Conservation (phyloP, 2,329 filamentous ascomycete genomes). For the Penicillium expansum region DNA sequence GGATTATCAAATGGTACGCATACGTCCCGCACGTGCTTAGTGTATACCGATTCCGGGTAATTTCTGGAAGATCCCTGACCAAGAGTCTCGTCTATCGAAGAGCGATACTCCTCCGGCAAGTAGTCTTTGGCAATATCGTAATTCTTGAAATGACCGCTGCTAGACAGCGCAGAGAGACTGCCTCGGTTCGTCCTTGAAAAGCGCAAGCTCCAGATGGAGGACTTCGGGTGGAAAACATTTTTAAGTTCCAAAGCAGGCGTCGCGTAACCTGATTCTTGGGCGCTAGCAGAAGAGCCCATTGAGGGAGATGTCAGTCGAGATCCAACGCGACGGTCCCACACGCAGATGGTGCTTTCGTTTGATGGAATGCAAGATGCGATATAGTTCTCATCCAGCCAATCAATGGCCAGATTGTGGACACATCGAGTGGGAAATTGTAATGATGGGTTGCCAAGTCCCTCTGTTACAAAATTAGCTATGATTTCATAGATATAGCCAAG, state of each 20-base stretch:
- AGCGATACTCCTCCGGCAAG: constrained; percentile 38
- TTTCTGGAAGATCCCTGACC: constrained; percentile 41
- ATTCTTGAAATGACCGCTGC: constrained; percentile 57
- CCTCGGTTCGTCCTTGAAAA: constrained; percentile 59
- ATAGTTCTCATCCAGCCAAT: constrained; percentile 64
- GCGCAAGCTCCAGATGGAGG: constrained; percentile 61
- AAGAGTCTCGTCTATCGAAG: constrained; percentile 41
- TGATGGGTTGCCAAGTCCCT: constrained; percentile 41
- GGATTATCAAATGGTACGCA: constrained; percentile 47
- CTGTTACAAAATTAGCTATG: constrained; percentile 17
- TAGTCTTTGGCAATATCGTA: constrained; percentile 56
- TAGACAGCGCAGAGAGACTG: constrained; percentile 58
- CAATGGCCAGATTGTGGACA: constrained; percentile 63
- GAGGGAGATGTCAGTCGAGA: constrained; percentile 38
- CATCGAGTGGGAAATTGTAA: constrained; percentile 56
- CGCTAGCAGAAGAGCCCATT: constrained; percentile 30
- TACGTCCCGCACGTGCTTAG: constrained; percentile 47
- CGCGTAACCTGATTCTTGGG: constrained; percentile 35
- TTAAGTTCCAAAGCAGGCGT: constrained; percentile 58
- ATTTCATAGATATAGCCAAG: not conserved
- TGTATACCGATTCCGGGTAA: constrained; percentile 46
- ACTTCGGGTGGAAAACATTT: constrained; percentile 52
- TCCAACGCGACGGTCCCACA: constrained; percentile 60
- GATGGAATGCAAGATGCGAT: constrained; percentile 58
- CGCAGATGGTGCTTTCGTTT: constrained; percentile 57